These are phyloP conservation scores for Candida sp. DNA, from an alignment of 1,139 yeast species.

Conservation along the genomic window DNA sequence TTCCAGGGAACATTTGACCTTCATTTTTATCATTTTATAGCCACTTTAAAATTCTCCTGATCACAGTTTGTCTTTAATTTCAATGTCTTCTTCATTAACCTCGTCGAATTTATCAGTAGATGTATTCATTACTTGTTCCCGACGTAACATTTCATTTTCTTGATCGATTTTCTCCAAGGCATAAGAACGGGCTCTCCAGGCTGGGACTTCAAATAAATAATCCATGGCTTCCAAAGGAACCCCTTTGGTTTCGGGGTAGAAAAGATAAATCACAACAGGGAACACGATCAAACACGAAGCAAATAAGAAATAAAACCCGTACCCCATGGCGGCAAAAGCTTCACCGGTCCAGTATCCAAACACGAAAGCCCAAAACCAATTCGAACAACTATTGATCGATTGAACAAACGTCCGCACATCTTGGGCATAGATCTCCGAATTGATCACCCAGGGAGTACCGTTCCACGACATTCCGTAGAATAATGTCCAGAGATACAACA, in stretches of 20 bases:
- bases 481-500: conserved; percentile 46
- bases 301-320: conserved; percentile 44
- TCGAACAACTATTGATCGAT: conserved; percentile 42
- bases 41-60: no score
- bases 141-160: conserved; percentile 11
- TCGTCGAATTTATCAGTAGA: not conserved
- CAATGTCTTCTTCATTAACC: not conserved
- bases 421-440: conserved; percentile 43
- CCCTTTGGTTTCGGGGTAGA: conserved; percentile 46
- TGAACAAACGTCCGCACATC: conserved; percentile 40
- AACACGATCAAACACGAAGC: conserved; percentile 34
- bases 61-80: no score
- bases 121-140: not conserved
- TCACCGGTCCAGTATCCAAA: conserved; percentile 45
- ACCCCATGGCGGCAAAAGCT: conserved; percentile 38
- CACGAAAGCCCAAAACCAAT: conserved; percentile 50
- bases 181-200: conserved; percentile 24
- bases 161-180: conserved; percentile 16
- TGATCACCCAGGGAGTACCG: conserved; percentile 49
- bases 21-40: no score
- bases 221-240: conserved; percentile 44
- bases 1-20: no score
- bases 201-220: conserved; percentile 33
- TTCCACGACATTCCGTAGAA: conserved; percentile 43
- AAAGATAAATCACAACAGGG: conserved; percentile 27